phyloP scores from a whole-genome alignment of 1,139 yeast genomes.

The Lodderomyces theae region DNA sequence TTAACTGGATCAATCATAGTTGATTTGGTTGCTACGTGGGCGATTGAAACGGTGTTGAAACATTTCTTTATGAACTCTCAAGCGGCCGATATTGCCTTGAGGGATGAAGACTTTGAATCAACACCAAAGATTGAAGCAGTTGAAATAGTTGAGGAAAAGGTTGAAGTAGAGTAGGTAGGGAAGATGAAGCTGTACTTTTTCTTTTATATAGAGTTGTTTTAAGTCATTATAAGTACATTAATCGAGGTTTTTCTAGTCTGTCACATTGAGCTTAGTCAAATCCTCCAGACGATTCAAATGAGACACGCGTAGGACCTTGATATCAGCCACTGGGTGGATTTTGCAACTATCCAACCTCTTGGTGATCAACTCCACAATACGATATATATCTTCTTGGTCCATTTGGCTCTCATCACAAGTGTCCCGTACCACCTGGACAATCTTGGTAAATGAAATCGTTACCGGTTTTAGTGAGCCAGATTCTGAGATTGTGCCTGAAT shows the following conservation, averaged over 20 bases:
- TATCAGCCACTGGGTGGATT: constrained; percentile 21
- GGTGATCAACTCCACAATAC: constrained; percentile 22
- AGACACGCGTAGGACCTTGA: constrained; percentile 28
- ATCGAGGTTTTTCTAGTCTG: neutral
- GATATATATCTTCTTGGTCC: constrained; percentile 30
- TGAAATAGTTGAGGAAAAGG: constrained; percentile 1
- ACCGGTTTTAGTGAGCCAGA: too few species aligned
- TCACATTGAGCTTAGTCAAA: constrained; percentile 8
- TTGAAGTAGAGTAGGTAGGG: neutral
- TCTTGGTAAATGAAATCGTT: constrained; percentile 25
- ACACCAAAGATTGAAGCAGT: constrained; percentile 3
- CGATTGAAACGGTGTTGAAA: constrained; percentile 77
- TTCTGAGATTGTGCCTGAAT: too few species aligned
- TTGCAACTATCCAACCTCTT: constrained; percentile 18
- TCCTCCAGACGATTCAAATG: constrained; percentile 30
- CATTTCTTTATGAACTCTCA: constrained; percentile 84
- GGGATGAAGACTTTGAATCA: constrained; percentile 25
- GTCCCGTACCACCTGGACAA: constrained; percentile 31
- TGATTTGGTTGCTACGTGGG: constrained; percentile 78
- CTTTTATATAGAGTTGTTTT: constrained; percentile 1
- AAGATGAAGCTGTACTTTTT: constrained; percentile 3
- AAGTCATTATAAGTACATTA: neutral
- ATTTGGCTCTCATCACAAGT: constrained; percentile 32
- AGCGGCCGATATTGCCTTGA: constrained; percentile 84
- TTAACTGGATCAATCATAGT: constrained; percentile 69